phyloP scores from a whole-genome alignment of 164 flowering plant genomes.

The Vitis rupestris region DNA sequence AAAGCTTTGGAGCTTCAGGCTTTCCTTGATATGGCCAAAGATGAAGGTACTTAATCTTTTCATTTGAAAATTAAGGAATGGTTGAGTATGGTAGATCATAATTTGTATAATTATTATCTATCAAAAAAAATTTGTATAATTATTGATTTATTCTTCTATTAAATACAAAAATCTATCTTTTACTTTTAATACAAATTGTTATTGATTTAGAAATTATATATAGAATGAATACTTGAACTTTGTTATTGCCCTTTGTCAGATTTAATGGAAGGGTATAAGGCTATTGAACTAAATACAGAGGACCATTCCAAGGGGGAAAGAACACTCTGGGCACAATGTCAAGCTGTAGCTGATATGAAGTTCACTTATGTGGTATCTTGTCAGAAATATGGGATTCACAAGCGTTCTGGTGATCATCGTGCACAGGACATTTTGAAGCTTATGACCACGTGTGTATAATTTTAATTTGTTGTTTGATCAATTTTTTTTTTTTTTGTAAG shows the following conservation, averaged over 20 bases:
- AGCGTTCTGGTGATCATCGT: conserved; percentile 61
- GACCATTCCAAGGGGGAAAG: conserved; percentile 56
- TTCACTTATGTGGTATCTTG: conserved; percentile 79
- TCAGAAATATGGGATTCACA: conserved; percentile 73
- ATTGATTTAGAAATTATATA: not conserved
- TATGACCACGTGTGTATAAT: conserved; percentile 47
- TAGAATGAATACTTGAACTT: not conserved
- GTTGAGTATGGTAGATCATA: too few relatives aligned
- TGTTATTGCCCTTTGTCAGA: conserved; percentile 28
- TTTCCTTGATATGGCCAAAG: conserved; percentile 94
- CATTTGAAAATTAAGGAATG: not conserved
- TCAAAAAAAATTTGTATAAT: not conserved
- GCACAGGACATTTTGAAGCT: conserved; percentile 69
- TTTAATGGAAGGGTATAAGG: conserved; percentile 75
- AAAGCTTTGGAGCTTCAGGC: conserved; percentile 97
- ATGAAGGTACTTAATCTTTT: conserved; percentile 53
- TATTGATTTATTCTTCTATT: not conserved
- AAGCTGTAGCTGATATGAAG: conserved; percentile 83
- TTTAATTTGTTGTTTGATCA: not conserved
- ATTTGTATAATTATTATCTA: not conserved
- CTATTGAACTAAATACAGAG: conserved; percentile 58
- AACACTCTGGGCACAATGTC: conserved; percentile 67
- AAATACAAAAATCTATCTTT: not conserved
- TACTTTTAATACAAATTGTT: too few relatives aligned
- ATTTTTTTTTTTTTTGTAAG: not conserved